Evolutionary conservation across 257 asterid species (phyloP), one percentile per base, ranked within the genome.

Genomic region (Solanum megistacrolobum): DNA sequence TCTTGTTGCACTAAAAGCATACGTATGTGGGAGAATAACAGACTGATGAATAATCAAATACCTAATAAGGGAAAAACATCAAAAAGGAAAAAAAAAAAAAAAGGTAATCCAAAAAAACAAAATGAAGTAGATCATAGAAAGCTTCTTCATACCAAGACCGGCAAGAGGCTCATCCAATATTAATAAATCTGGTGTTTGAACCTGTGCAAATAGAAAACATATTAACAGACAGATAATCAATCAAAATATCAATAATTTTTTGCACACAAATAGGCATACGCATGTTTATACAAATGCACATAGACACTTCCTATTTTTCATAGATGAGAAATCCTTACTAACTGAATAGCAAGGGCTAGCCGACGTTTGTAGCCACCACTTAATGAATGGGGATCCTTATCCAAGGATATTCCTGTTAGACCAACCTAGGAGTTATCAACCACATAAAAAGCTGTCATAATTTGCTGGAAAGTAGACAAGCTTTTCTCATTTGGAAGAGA

Each of bases 161-260:
- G 99, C 99, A 90, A 97, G 99, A 90, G 99, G 99, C 92, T 97
- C 99, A 75, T 96, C 99, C 93, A 96, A 89, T 92, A 95, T 88
- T 91, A 97, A 90, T 75, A 97, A 92, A 88, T 93, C 94, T 36
- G 99, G 99, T 92, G 93, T 93, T 92, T 95, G 96, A 86, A 97
- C 98, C 99, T 97, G 94, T 87, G 92, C 41, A 88, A 87, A 81
- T 85, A 66, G 66, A 91, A 76, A 66, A 43, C 29, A 73, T 86
- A 86, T 78, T 86, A 76, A 89, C 84, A 88, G 88, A 74, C 75
- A 91, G 84, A 87, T 48, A 85, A 88, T 86, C 68, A 89, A 84
- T 88, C 48, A 66, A 87, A 20, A 55, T 65, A 41, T 32, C 31
- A 68, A 46, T 81, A 84, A 66, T 68, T 21, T 79, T 87, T 83